Evolutionary conservation across 495 filamentous ascomycete genomes (phyloP), one percentile per base, ranked within the genome.

Genomic region (Parmelia sp.): DNA sequence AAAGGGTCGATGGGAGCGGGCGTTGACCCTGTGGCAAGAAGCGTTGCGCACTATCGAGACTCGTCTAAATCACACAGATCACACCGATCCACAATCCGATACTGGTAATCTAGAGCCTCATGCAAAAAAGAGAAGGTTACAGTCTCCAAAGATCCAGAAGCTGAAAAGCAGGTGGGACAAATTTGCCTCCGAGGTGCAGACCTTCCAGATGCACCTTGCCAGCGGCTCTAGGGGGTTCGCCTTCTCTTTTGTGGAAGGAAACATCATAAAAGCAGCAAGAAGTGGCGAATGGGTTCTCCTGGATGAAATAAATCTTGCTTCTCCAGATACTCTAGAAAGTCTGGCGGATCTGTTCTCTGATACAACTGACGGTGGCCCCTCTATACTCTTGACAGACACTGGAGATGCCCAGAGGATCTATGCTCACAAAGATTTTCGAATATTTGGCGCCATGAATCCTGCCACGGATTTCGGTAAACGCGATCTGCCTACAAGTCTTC

Each of bases 381-480:
- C 90, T 19, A 85, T 99, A 44, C 77, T 97, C 17, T 83, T 99
- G 35, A 90, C 91, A 1, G 95, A 99, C 75, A 91, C 90, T 44
- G 95, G 94, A 58, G 89, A 92, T 64, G 87, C 92, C 31, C 90
- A 97, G 72, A 83, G 91, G 51, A 86, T 97, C 12, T 84, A 86
- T 60, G 92, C 92, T 3, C 94, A 99, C 72, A 88, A 90, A 4
- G 84, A 96, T 68, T 99, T 99, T 73, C 86, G 95, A 39, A 88
- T 99, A 31, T 97, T 99, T 74, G 95, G 90, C 31, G 94, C 94
- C 53, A 99, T 99, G 95, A 99, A 99, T 71, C 95, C 95, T 53
- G 93, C 95, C 15, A 97, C 93, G 17, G 95, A 99, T 79, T 84
- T 96, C 63, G 95, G 95, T 39, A 99, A 97, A 77, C 85, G 90